phyloP scores from a whole-genome alignment of 495 filamentous ascomycete genomes.

The Penicillium coprophilum region DNA sequence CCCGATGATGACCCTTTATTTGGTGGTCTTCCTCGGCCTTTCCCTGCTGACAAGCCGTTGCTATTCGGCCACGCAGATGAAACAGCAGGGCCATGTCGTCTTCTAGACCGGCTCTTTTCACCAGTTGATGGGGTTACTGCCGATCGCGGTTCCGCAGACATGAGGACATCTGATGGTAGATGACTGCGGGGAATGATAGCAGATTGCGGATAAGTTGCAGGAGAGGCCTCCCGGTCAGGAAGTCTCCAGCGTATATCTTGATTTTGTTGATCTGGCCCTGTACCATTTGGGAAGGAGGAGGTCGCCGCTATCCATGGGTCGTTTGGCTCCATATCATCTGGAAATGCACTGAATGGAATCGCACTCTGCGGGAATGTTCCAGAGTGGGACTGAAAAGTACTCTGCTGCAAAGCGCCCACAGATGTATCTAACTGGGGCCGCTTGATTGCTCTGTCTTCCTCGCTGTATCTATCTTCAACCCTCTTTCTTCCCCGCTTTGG shows the following conservation, averaged over 20 bases:
- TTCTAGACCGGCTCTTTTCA: conserved; percentile 55
- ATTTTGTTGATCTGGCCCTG: conserved; percentile 28
- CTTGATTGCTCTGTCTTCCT: conserved; percentile 55
- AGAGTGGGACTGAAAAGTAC: conserved; percentile 50
- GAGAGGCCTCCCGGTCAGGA: conserved; percentile 54
- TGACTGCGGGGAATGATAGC: conserved; percentile 66
- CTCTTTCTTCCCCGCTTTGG: conserved; percentile 86
- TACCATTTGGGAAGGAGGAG: conserved; percentile 31
- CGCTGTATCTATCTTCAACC: conserved; percentile 70
- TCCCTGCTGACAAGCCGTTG: conserved; percentile 64
- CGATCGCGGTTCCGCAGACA: conserved; percentile 64
- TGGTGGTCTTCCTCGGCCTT: conserved; percentile 80
- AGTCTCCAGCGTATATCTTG: conserved; percentile 51
- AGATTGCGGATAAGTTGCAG: conserved; percentile 73
- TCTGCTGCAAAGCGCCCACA: conserved; percentile 55
- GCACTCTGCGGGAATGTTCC: conserved; percentile 57
- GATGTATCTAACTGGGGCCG: conserved; percentile 70
- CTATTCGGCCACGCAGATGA: conserved; percentile 91
- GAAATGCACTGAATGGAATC: conserved; percentile 60
- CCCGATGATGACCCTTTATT: conserved; percentile 71
- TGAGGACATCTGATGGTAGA: conserved; percentile 49
- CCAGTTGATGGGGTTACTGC: conserved; percentile 61
- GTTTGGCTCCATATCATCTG: conserved; percentile 48
- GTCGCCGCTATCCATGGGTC: conserved; percentile 59
- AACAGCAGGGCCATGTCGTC: conserved; percentile 88